phyloP scores from a whole-genome alignment of 2,329 filamentous ascomycete species.

The Calonectria pseudoreteaudii region DNA sequence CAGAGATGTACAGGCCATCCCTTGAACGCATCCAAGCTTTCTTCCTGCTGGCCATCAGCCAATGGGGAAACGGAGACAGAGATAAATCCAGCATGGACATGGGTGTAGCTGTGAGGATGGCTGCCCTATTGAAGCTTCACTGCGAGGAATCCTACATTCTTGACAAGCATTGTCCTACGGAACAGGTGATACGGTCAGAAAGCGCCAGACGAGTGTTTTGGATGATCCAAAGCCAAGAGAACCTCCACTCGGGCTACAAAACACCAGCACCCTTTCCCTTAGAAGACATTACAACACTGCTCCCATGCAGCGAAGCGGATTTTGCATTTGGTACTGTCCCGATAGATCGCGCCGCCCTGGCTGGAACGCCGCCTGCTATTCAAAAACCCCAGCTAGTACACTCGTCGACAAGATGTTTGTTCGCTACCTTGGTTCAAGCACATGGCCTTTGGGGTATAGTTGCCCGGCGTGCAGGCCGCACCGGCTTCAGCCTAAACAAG shows the following conservation, averaged over 20 bases:
- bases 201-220: conserved; percentile 51
- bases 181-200: conserved; percentile 47
- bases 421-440: conserved; percentile 51
- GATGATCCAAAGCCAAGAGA: conserved; percentile 52
- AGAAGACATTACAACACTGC: conserved; percentile 49
- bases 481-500: conserved; percentile 17
- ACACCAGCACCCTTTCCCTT: conserved; percentile 48
- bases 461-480: conserved; percentile 43
- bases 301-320: conserved; percentile 52
- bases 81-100: conserved; percentile 49
- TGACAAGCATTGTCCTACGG: conserved; percentile 36
- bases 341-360: conserved; percentile 44
- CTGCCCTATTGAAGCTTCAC: conserved; percentile 49
- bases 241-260: conserved; percentile 50
- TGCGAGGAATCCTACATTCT: conserved; percentile 51
- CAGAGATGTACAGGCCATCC: conserved; percentile 45
- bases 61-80: conserved; percentile 50
- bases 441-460: conserved; percentile 53
- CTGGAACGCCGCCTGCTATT: conserved; percentile 45
- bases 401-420: conserved; percentile 47
- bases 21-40: conserved; percentile 47
- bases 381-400: conserved; percentile 39
- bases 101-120: conserved; percentile 52
- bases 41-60: conserved; percentile 47
- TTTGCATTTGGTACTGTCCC: conserved; percentile 51